phyloP scores from a whole-genome alignment of 352 stramenopile genomes.

The Pythium folliculosum region DNA sequence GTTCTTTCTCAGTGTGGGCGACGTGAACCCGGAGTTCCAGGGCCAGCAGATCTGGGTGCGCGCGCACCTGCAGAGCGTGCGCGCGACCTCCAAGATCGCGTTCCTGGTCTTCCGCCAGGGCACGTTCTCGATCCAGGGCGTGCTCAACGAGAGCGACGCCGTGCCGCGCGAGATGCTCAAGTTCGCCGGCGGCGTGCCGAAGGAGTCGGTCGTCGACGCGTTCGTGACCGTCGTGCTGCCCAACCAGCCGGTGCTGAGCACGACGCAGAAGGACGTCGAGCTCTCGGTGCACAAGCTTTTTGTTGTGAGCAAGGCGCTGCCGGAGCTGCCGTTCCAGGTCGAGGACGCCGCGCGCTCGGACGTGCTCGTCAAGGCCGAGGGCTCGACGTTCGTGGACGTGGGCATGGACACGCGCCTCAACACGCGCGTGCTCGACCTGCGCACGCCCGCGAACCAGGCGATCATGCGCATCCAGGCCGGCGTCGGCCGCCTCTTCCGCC shows the following conservation, averaged over 20 bases:
- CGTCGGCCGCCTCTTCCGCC: conserved; percentile 96
- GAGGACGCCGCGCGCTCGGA: conserved; percentile 94
- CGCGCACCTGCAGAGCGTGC: conserved; percentile 94
- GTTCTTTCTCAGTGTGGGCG: conserved; percentile 35
- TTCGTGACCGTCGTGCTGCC: conserved; percentile 90
- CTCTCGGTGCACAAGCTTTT: conserved; percentile 94
- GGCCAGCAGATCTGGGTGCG: conserved; percentile 94
- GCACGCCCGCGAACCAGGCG: conserved; percentile 97
- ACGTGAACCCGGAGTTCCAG: conserved; percentile 78
- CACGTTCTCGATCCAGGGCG: conserved; percentile 95
- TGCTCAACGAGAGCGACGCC: conserved; percentile 86
- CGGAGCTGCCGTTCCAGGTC: conserved; percentile 93
- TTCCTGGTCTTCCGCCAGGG: conserved; percentile 98
- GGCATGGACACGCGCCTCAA: conserved; percentile 94
- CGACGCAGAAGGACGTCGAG: conserved; percentile 95
- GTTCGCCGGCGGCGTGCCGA: conserved; percentile 93
- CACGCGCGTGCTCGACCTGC: conserved; percentile 95
- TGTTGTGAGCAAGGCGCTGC: conserved; percentile 92
- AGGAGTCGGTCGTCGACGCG: conserved; percentile 97
- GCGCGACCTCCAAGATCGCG: conserved; percentile 92
- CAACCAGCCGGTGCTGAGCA: conserved; percentile 91
- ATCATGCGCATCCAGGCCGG: conserved; percentile 98
- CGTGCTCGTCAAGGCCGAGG: conserved; percentile 75
- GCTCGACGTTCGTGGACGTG: conserved; percentile 86
- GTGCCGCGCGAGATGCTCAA: conserved; percentile 96